Conservation (phyloP, 192 early-diverging fungal species). For the Geosiphon pyriformis region DNA sequence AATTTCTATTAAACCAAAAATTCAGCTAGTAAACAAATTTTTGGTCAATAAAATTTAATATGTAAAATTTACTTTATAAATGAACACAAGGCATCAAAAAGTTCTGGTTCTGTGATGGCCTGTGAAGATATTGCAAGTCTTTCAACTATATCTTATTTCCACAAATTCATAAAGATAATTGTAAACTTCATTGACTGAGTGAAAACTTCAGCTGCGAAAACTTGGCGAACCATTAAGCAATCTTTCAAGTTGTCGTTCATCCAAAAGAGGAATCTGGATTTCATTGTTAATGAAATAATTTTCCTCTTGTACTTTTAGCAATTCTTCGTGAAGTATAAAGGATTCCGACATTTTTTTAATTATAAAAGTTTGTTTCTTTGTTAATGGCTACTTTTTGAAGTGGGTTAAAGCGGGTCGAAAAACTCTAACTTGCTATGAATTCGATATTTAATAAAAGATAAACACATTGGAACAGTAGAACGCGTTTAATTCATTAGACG, state of each 20-base stretch:
- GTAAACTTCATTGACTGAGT: not conserved
- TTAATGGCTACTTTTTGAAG: no score
- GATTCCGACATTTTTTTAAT: constrained; percentile 9
- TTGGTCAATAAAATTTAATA: not conserved
- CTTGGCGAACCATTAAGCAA: constrained; percentile 40
- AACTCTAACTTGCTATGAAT: no score
- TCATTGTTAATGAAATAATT: constrained; percentile 35
- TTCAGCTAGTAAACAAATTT: constrained; percentile 12
- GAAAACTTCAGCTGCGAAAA: no score
- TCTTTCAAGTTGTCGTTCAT: constrained; percentile 27
- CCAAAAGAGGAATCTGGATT: constrained; percentile 21
- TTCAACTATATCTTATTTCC: constrained; percentile 31
- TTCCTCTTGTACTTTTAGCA: constrained; percentile 53
- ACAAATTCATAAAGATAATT: not conserved
- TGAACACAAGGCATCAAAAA: constrained; percentile 56
- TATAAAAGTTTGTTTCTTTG: no score
- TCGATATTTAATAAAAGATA: no score
- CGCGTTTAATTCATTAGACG: no score
- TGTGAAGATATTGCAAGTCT: constrained; percentile 29
- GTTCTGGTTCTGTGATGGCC: constrained; percentile 28
- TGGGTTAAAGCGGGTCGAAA: no score
- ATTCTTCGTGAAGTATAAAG: constrained; percentile 52
- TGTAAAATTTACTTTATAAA: constrained; percentile 57
- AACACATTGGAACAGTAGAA: no score
- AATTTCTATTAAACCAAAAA: constrained; percentile 38